Evolutionary conservation across 805 yeast genomes (phyloP).

Genomic region (Ogataea parapolymorpha): DNA sequence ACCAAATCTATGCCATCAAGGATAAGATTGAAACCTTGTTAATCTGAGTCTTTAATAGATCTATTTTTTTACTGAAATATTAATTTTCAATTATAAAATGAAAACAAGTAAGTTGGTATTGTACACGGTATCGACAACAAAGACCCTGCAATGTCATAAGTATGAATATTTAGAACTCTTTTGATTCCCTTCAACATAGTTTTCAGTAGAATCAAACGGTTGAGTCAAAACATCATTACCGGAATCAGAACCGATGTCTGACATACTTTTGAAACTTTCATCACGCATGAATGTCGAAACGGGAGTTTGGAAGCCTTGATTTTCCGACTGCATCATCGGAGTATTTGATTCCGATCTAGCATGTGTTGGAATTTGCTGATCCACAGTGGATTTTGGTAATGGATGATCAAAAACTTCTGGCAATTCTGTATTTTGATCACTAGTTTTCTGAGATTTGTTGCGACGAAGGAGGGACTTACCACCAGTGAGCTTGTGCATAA

Average conservation of each 20-base stretch:
- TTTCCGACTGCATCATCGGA: conserved; percentile 15
- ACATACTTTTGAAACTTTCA: conserved; percentile 10
- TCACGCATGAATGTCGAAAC: conserved; percentile 7
- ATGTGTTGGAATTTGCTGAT: conserved; percentile 7
- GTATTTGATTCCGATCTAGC: conserved; percentile 20
- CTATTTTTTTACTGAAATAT: background rate
- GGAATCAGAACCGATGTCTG: conserved; percentile 13
- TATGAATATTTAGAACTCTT: conserved; percentile 8
- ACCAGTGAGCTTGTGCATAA: conserved; percentile 42
- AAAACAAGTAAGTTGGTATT: background rate
- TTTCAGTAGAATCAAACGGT: conserved; percentile 11
- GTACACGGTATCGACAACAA: background rate
- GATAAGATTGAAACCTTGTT: conserved; percentile 98
- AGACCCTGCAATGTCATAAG: conserved; percentile 1
- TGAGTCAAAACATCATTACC: conserved; percentile 12
- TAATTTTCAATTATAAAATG: too few relatives aligned
- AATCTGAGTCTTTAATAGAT: conserved; percentile 47
- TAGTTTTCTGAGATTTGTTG: conserved; percentile 14
- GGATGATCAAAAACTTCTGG: background rate
- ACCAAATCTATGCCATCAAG: conserved; percentile 95
- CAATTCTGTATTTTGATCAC: conserved; percentile 2
- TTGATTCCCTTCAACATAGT: conserved; percentile 1
- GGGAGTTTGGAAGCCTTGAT: conserved; percentile 7
- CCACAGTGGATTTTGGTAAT: conserved; percentile 1
- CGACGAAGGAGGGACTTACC: conserved; percentile 37